Conservation (phyloP, 495 filamentous ascomycete species). For the Cercophora newfieldiana region DNA sequence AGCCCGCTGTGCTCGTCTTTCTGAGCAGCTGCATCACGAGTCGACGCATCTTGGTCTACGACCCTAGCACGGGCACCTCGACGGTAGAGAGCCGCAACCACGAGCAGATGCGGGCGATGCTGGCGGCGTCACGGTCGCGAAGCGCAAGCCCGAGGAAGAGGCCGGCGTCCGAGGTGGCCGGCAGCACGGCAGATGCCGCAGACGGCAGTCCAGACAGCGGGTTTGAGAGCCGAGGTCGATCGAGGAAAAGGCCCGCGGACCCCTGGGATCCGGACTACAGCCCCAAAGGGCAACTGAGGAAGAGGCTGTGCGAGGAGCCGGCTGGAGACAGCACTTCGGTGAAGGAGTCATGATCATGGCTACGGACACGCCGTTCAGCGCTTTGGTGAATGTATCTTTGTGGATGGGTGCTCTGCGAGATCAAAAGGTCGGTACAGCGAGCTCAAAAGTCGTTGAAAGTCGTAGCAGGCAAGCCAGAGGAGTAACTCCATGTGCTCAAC, state of each 20-base stretch:
- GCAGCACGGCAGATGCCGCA: not conserved
- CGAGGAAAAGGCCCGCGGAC: not conserved
- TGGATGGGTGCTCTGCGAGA: no score
- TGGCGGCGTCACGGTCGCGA: not conserved
- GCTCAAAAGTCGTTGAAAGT: no score
- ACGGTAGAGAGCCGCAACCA: not conserved
- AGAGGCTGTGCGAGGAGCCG: not conserved
- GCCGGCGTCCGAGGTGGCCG: not conserved
- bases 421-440: no score
- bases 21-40: not conserved
- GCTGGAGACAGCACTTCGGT: not conserved
- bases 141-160: not conserved
- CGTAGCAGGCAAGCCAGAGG: no score
- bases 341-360: not conserved
- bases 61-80: not conserved
- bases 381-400: no score
- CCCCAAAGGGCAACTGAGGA: not conserved
- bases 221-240: not conserved
- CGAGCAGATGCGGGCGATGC: not conserved
- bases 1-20: conserved; percentile 6
- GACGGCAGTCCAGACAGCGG: not conserved
- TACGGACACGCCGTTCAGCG: no score
- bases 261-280: not conserved
- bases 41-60: not conserved
- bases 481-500: no score